Base-by-base conservation (phyloP, 176 grass and related monocot genomes). In the Carex scoparia region DNA sequence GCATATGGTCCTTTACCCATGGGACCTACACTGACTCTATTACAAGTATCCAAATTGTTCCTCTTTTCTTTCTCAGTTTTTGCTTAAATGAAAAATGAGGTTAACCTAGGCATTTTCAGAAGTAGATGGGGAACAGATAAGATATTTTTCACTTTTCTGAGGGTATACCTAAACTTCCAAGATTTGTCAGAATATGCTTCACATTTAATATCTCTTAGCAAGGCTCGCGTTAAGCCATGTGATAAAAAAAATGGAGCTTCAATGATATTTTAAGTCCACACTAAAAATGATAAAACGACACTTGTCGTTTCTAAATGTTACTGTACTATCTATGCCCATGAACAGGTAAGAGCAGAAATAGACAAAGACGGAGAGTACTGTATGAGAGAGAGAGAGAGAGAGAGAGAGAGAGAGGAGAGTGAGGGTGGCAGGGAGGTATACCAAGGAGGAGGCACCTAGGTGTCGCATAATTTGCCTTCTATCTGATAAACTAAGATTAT, bases 361-460 rank as follows among this genome's bases (percentile, higher is more conserved):
- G 28, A 69, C 14, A 40, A 70, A 70, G 68, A 33, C 10, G 11
- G 10, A 11, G 48, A 51, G 48, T 51, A 51, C 10, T 51, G 48
- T 51, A 51, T 51, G 10, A 10, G 23, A 28, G 23, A 28, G 61
- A 23, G 60, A 42, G 67, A 46, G 68, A 33, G 37, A 44, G 37
- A 37, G 68, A 23, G n/a, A 23, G n/a, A 27, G 61, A 19, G 59
- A 40, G 66, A 44, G 67, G 35, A 42, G 15, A 14, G 67, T 37
- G 19, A 19, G 51, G 15, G 53, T 12, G 49, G 13, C 10, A 16
- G 73, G 48, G 10, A 31, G 13, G 27, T 7, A 58, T 72, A 83
- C 40, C 53, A 83, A 87, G 69, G 84, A 71, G 69, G 84, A 87
- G 42, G 72, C 89, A 74, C 72, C 85, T 65, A 87, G 72, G 72